These are phyloP conservation scores for Rhodamnia rubescens DNA, from an alignment of 345 rosid species.

Conservation along the genomic window DNA sequence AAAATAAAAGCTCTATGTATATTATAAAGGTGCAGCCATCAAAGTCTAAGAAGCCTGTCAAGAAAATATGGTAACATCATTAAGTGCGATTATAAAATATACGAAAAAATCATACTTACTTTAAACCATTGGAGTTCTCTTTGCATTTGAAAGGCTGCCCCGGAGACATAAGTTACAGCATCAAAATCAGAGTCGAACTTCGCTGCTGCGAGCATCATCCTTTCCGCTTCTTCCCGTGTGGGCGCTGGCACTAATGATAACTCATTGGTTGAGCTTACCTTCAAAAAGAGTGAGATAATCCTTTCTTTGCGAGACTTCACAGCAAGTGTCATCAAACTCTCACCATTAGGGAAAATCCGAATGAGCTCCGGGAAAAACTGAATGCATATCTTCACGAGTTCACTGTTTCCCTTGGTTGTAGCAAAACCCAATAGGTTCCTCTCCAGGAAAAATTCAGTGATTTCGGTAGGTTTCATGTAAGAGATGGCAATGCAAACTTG, in stretches of 20 bases:
- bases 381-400: neutral
- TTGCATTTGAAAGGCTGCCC: slow-evolving; percentile 2
- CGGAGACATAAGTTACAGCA: neutral
- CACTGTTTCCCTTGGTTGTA: neutral
- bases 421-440: neutral
- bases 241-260: neutral
- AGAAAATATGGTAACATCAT: neutral
- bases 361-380: neutral
- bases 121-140: slow-evolving; percentile 5
- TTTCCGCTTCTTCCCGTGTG: fast-evolving
- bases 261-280: neutral
- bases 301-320: neutral
- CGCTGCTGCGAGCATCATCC: neutral
- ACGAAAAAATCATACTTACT: neutral
- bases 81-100: neutral
- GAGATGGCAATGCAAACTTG: neutral
- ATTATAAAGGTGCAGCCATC: neutral
- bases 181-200: neutral
- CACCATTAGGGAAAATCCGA: fast-evolving
- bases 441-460: neutral
- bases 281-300: neutral
- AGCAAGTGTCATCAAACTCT: neutral
- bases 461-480: neutral
- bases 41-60: neutral
- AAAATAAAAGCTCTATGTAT: neutral